phyloP scores from a whole-genome alignment of 768 basidiomycete genomes.

The Peribolospora kevripleyi region DNA sequence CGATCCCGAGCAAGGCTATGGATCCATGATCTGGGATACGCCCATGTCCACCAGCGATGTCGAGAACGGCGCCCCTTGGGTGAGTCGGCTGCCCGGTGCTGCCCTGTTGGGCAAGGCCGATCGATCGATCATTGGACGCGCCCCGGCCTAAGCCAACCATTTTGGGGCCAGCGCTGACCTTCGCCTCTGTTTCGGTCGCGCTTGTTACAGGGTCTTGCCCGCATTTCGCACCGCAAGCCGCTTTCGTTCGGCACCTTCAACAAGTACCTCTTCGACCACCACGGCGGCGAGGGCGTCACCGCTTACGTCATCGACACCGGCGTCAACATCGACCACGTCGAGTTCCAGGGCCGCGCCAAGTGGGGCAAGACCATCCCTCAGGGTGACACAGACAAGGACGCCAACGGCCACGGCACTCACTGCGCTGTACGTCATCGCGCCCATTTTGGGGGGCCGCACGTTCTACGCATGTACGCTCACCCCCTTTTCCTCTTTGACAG shows the following conservation, averaged over 20 bases:
- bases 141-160: no score
- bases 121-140: background rate
- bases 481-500: slow-evolving; percentile 1
- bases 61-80: slow-evolving; percentile 67
- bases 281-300: slow-evolving; percentile 80
- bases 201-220: slow-evolving; percentile 57
- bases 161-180: background rate
- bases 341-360: slow-evolving; percentile 65
- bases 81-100: slow-evolving; percentile 22
- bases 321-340: slow-evolving; percentile 58
- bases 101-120: background rate
- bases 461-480: background rate
- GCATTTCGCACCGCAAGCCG: slow-evolving; percentile 61
- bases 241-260: slow-evolving; percentile 61
- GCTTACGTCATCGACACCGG: slow-evolving; percentile 42
- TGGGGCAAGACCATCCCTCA: slow-evolving; percentile 85
- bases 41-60: slow-evolving; percentile 1
- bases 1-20: slow-evolving; percentile 13
- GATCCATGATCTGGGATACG: background rate
- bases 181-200: slow-evolving; percentile 1
- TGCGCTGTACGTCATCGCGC: slow-evolving; percentile 9
- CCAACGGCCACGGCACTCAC: slow-evolving; percentile 65
- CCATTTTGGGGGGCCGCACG: background rate
- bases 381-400: slow-evolving; percentile 43
- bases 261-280: slow-evolving; percentile 43